phyloP scores from a whole-genome alignment of 768 basidiomycete species.

The Cystoderma amianthinum region DNA sequence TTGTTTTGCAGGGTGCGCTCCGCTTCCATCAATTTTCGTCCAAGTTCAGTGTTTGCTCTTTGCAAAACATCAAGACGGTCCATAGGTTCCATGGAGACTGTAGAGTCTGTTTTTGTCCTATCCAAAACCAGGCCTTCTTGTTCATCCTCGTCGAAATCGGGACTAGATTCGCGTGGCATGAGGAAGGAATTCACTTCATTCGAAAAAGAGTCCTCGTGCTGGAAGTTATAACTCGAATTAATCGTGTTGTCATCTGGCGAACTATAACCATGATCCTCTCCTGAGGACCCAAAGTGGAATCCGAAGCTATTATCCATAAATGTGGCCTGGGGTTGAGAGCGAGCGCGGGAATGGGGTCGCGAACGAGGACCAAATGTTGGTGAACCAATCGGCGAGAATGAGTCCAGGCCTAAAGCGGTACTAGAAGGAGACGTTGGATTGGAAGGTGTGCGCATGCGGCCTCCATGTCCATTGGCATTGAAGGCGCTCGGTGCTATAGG shows the following conservation, averaged over 20 bases:
- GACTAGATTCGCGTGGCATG: slow-evolving; percentile 44
- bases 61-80: slow-evolving; percentile 71
- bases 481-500: slow-evolving; percentile 36
- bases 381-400: slow-evolving; percentile 27
- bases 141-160: slow-evolving; percentile 49
- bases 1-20: slow-evolving; percentile 63
- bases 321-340: slow-evolving; percentile 37
- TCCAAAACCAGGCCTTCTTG: slow-evolving; percentile 53
- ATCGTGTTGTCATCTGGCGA: slow-evolving; percentile 32
- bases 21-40: slow-evolving; percentile 66
- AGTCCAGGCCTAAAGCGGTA: slow-evolving; percentile 14
- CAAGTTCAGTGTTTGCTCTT: slow-evolving; percentile 69
- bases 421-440: slow-evolving; percentile 57
- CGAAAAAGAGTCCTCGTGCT: slow-evolving; percentile 27
- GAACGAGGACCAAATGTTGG: slow-evolving; percentile 34
- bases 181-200: slow-evolving; percentile 46
- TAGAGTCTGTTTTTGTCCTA: slow-evolving; percentile 51
- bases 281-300: slow-evolving; percentile 9
- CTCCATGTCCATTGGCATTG: slow-evolving; percentile 34
- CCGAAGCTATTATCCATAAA: slow-evolving; percentile 12
- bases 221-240: slow-evolving; percentile 15
- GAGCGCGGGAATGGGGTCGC: slow-evolving; percentile 62
- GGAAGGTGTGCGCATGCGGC: slow-evolving; percentile 61
- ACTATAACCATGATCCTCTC: slow-evolving; percentile 32
- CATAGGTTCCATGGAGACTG: slow-evolving; percentile 62